Evolutionary conservation across 2,329 filamentous ascomycete species (phyloP).

Genomic region (Neofusicoccum kwambonambiense): DNA sequence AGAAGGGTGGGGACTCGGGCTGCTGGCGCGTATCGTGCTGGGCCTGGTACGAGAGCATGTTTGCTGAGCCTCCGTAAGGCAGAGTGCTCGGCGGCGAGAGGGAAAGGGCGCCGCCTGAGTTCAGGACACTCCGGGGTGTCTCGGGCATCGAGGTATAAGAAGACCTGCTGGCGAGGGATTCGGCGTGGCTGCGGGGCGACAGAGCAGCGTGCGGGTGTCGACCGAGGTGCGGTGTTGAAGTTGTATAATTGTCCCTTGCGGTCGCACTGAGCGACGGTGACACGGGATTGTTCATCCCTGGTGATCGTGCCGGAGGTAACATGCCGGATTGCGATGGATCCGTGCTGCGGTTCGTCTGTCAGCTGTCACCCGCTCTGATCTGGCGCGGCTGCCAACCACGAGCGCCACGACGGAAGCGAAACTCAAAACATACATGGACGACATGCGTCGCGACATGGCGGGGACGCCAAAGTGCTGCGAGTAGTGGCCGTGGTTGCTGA

Average conservation of each 20-base stretch:
- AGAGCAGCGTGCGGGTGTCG: conserved; percentile 31
- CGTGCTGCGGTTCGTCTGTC: conserved; percentile 38
- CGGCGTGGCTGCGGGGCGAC: conserved; percentile 36
- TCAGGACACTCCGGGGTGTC: conserved; percentile 36
- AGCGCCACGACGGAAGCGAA: conserved; percentile 13
- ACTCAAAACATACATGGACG: conserved; percentile 43
- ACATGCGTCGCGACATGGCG: conserved; percentile 31
- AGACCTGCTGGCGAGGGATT: conserved; percentile 17
- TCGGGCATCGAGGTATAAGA: conserved; percentile 15
- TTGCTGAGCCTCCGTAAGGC: conserved; percentile 22
- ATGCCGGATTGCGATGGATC: conserved; percentile 50
- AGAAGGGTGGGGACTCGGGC: conserved; percentile 45
- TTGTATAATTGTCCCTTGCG: conserved; percentile 47
- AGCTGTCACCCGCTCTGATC: conserved; percentile 36
- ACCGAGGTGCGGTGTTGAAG: conserved; percentile 38
- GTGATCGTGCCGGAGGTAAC: conserved; percentile 44
- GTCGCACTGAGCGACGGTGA: conserved; percentile 40
- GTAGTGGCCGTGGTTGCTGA: conserved; percentile 32
- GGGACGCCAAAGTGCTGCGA: conserved; percentile 34
- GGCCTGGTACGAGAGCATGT: conserved; percentile 22
- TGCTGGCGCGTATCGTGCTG: conserved; percentile 23
- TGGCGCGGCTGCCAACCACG: conserved; percentile 9
- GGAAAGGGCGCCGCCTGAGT: conserved; percentile 31
- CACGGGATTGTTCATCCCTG: conserved; percentile 42
- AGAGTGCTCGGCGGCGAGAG: conserved; percentile 20